phyloP scores from a whole-genome alignment of 2,329 filamentous ascomycete genomes.

The Metarhizium album region DNA sequence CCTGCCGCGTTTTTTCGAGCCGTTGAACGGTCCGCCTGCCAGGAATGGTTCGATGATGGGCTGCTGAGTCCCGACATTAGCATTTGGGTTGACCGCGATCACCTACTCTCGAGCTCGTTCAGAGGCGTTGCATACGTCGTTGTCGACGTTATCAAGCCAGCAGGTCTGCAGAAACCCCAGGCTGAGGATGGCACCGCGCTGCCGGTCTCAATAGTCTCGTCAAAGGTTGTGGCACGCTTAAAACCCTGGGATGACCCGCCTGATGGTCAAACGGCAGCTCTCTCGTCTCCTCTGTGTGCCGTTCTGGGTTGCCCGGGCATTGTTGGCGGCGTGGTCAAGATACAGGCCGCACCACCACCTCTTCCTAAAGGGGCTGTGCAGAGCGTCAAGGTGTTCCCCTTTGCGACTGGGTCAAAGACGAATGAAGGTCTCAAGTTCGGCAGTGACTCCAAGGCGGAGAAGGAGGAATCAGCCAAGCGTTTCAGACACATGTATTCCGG shows the following conservation, averaged over 20 bases:
- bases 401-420: constrained; percentile 47
- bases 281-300: constrained; percentile 68
- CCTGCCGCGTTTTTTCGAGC: constrained; percentile 69
- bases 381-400: constrained; percentile 71
- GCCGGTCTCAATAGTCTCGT: constrained; percentile 29
- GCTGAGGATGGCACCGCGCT: constrained; percentile 54
- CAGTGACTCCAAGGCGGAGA: constrained; percentile 73
- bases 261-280: constrained; percentile 64
- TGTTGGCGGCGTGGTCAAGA: constrained; percentile 76
- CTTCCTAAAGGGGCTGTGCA: constrained; percentile 54
- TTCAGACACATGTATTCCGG: constrained; percentile 62
- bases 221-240: constrained; percentile 65
- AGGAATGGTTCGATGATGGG: constrained; percentile 70
- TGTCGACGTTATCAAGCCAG: constrained; percentile 80
- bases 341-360: constrained; percentile 70
- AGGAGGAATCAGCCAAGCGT: constrained; percentile 63
- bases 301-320: constrained; percentile 61
- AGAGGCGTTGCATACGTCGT: constrained; percentile 66
- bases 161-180: constrained; percentile 60
- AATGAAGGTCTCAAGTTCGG: constrained; percentile 71
- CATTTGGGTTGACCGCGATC: constrained; percentile 77
- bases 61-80: constrained; percentile 48
- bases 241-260: constrained; percentile 78
- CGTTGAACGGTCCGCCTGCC: constrained; percentile 57
- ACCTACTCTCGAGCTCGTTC: constrained; percentile 60